phyloP scores from a whole-genome alignment of 768 basidiomycete species.

The Mycena pura region DNA sequence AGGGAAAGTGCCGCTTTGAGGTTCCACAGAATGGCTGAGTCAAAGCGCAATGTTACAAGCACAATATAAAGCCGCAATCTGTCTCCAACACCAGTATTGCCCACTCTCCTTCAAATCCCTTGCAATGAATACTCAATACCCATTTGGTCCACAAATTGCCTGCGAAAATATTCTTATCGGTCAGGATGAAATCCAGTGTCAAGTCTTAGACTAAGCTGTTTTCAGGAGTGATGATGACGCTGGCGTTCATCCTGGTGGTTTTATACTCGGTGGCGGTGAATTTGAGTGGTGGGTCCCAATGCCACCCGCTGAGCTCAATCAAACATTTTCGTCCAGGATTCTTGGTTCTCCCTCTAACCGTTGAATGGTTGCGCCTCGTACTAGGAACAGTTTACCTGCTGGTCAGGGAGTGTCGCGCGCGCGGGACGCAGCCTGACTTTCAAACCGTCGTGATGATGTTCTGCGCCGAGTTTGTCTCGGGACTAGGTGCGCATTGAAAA shows the following conservation, averaged over 20 bases:
- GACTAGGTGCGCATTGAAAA: constrained; percentile 7
- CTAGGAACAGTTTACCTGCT: not conserved
- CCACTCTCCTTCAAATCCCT: not conserved
- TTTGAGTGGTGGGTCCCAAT: not conserved
- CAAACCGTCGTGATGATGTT: not conserved
- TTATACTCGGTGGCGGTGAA: not conserved
- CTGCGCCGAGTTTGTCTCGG: not conserved
- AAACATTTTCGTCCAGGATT: constrained; percentile 4
- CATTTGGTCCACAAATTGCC: not conserved
- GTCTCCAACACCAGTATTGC: not conserved
- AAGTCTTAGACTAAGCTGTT: not conserved
- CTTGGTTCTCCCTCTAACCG: not conserved
- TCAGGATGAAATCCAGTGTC: not conserved
- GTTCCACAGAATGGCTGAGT: not conserved
- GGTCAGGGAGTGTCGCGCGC: constrained; percentile 3
- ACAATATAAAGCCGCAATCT: not conserved
- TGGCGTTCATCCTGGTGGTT: not conserved
- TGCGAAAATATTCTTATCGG: constrained; percentile 1
- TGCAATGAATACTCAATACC: not conserved
- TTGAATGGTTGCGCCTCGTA: constrained; percentile 13
- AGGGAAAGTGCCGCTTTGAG: no score
- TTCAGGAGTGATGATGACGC: not conserved
- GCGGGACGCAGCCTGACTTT: not conserved
- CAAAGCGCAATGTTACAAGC: not conserved
- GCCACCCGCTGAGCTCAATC: not conserved